A percentile compares a stretch with the other conserved stretches of the same genome.
These are phyloP conservation scores for Calocybe cyanea DNA, from an alignment of 768 basidiomycete genomes.

Conservation along the genomic window DNA sequence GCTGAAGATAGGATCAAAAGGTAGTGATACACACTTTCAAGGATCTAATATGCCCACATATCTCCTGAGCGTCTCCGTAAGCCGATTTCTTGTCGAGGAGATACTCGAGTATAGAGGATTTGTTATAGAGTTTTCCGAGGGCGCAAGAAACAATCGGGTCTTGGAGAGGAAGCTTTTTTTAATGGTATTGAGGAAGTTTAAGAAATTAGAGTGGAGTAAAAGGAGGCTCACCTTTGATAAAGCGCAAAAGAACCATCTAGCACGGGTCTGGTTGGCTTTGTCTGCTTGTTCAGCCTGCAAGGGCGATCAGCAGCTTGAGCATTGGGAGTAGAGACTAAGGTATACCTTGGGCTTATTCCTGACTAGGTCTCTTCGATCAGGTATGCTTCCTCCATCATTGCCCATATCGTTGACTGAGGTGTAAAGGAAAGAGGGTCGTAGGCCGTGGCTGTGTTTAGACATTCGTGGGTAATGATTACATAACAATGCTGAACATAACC, in stretches of 20 bases:
- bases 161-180: constrained; percentile 69
- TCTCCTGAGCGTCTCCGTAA: constrained; percentile 88
- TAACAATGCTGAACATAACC: too few species aligned
- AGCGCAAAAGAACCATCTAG: constrained; percentile 91
- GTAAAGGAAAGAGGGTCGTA: neutral
- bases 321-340: neutral
- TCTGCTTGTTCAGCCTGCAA: constrained; percentile 79
- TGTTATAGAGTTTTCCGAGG: constrained; percentile 94
- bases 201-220: too few species aligned
- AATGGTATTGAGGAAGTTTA: neutral
- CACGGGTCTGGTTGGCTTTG: constrained; percentile 84
- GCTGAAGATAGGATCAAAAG: neutral
- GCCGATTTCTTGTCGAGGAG: constrained; percentile 68
- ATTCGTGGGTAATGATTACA: constrained; percentile 1
- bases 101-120: constrained; percentile 89
- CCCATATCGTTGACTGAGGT: constrained; percentile 47
- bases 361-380: constrained; percentile 78
- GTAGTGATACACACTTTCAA: constrained; percentile 63
- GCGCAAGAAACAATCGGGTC: constrained; percentile 90
- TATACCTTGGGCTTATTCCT: constrained; percentile 65
- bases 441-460: too few species aligned
- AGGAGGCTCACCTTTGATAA: constrained; percentile 74
- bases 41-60: constrained; percentile 83
- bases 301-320: neutral
- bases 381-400: constrained; percentile 87